Evolutionary conservation across 2,329 filamentous ascomycete genomes (phyloP).

Genomic region (Fusarium pseudoanthophilum): DNA sequence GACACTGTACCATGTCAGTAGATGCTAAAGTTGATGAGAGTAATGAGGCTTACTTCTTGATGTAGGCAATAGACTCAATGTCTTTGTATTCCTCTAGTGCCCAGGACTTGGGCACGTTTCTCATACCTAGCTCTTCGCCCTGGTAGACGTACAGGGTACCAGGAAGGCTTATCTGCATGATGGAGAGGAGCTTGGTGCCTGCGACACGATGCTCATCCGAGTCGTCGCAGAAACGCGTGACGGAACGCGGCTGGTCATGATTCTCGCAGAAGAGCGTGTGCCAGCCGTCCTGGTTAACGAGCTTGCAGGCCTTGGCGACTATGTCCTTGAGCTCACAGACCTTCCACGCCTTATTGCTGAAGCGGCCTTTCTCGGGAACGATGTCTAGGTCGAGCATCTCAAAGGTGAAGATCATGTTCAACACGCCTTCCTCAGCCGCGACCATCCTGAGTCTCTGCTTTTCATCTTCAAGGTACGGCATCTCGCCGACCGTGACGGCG

Average conservation of each 20-base stretch:
- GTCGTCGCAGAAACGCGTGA: conserved; percentile 66
- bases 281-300: background rate
- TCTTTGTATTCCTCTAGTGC: conserved; percentile 65
- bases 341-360: background rate
- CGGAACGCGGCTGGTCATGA: conserved; percentile 70
- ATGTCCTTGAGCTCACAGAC: background rate
- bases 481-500: conserved; percentile 75
- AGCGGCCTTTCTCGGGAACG: background rate
- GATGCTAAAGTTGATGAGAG: rapidly evolving
- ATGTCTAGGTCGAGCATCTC: background rate
- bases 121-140: conserved; percentile 73
- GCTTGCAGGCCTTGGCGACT: background rate
- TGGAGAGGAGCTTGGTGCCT: conserved; percentile 68
- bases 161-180: conserved; percentile 61
- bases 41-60: background rate
- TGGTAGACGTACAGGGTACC: conserved; percentile 75
- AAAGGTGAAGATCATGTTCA: conserved; percentile 9
- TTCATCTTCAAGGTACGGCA: conserved; percentile 65
- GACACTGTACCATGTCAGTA: background rate
- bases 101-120: conserved; percentile 68
- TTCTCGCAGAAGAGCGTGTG: conserved; percentile 63
- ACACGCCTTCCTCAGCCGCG: background rate
- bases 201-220: conserved; percentile 58
- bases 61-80: conserved; percentile 52
- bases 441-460: background rate